Conservation (phyloP, 441 rosid genomes). For the Macaranga tanarius region DNA sequence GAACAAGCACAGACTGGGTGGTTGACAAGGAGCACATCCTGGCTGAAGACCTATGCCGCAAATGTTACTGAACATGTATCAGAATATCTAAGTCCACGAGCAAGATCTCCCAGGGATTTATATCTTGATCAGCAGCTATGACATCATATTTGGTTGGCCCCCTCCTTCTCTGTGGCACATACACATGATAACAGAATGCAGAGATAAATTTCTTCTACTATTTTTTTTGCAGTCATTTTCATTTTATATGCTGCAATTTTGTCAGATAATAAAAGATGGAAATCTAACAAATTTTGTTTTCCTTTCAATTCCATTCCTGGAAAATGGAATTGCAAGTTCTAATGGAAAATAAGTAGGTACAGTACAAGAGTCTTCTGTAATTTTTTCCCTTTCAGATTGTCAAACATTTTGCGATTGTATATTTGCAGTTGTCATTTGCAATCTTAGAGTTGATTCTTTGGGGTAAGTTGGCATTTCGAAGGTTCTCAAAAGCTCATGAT, state of each 20-base stretch:
- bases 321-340: slow-evolving; percentile 6
- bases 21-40: slow-evolving; percentile 66
- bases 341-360: slow-evolving; percentile 7
- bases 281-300: neutral
- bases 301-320: neutral
- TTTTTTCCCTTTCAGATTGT: no score
- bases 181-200: neutral
- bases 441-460: no score
- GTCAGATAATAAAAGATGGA: neutral
- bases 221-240: neutral
- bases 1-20: slow-evolving; percentile 54
- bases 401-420: no score
- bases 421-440: no score
- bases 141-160: slow-evolving; percentile 8
- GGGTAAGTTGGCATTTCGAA: no score
- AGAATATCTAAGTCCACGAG: slow-evolving; percentile 41
- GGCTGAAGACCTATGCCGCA: slow-evolving; percentile 51
- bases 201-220: slow-evolving; percentile 1
- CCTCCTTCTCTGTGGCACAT: neutral
- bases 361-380: neutral
- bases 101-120: slow-evolving; percentile 45
- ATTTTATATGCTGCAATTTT: neutral
- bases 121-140: slow-evolving; percentile 64
- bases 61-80: slow-evolving; percentile 44
- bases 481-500: no score